Base-by-base conservation (phyloP, 2,329 filamentous ascomycete genomes). In the Truncatella angustata region DNA sequence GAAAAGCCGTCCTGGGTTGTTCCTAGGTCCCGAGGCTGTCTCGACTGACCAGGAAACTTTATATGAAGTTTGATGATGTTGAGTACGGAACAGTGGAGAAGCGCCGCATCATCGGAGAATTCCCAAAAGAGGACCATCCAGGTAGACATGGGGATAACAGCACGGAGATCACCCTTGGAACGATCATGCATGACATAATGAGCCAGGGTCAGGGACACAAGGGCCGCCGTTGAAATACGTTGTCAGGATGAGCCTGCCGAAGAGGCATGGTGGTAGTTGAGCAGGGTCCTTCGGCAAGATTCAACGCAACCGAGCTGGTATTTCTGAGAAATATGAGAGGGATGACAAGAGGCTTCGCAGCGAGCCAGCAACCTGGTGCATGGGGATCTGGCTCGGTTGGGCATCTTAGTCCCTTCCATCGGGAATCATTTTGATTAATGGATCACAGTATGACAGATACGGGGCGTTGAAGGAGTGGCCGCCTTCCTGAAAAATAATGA, bases 101-200 rank as follows among this genome's bases (percentile, higher is more conserved):
- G 49, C 56, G 51, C 51, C 54, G 56, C 54, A 60, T 60, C 52
- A 55, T 51, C 56, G 54, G 56, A n/a, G 49, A 56, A 51, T 54
- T 54, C 51, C 55, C 56, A 55, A 46, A 47, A 56, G 49, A 49
- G 52, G 53, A 34, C 37, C 39, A 30, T 48, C 45, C 20, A 54
- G 30, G 37, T 54, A 50, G 54, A 50, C 58, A 67, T 66, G 64
- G 65, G 60, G 65, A 59, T 64, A 68, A 60, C 65, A 60, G 61
- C 66, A 58, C 58, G 66, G 63, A 57, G 63, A 70, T 69, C 64
- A 60, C 60, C 56, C 59, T 64, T 63, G 54, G 60, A 60, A 64
- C 64, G 67, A 68, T 68, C 57, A 60, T 63, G 71, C 72, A 74
- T 74, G 72, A 73, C 71, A 75, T 74, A 74, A 74, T 73, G 54